Base-by-base conservation (phyloP, 345 rosid species). In the Citrus australasica region DNA sequence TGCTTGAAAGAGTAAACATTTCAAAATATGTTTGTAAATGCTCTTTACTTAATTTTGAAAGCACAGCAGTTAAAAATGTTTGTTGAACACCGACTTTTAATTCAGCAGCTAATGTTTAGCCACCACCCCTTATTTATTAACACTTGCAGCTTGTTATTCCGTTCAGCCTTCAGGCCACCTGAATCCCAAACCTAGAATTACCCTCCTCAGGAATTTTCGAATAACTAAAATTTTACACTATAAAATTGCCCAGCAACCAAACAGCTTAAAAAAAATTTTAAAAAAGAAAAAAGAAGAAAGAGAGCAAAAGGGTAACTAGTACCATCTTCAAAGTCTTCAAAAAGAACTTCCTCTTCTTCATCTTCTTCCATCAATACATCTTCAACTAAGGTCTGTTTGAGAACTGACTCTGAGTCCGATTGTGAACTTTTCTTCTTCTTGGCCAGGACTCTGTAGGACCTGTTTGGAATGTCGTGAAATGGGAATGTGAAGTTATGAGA, bases 241-340 rank as follows among this genome's bases (percentile, higher is more conserved):
- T 2, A 60, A 71, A 35, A 21, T 61, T 38, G 46, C 27, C 30
- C 25, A 60, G 32, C 21, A 76, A 22, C 32, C 25, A 24, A 24
- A 24, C 7, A 56, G 16, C 5, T 64, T 25, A 8, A 17, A 9
- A 9, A 66, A 30, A 14, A 4, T 6, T 42, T 42, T 37, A 60
- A 42, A 42, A 46, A 13, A 11, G 1, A 3, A 46, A 42, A 8
- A 11, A 42, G 16, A 42, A 42, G 51, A 42, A 42, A 75, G 55
- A 78, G 56, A 75, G 63, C 3, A 74, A 73, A 77, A 40, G 58
- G 56, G 72, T 25, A 42, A 22, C 19, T 53, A 83, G 74, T 82
- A 89, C 91, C 98, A 67, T 85, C 90, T 35, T 88, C 89, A 6
- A 88, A 80, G 79, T 87, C 91, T 78, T 87, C 90, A 67, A 86